Percentiles rank a stretch among this genome's conserved stretches.
Conservation (phyloP, 1,284 basidiomycete genomes). For the Papiliotrema flavescens region DNA sequence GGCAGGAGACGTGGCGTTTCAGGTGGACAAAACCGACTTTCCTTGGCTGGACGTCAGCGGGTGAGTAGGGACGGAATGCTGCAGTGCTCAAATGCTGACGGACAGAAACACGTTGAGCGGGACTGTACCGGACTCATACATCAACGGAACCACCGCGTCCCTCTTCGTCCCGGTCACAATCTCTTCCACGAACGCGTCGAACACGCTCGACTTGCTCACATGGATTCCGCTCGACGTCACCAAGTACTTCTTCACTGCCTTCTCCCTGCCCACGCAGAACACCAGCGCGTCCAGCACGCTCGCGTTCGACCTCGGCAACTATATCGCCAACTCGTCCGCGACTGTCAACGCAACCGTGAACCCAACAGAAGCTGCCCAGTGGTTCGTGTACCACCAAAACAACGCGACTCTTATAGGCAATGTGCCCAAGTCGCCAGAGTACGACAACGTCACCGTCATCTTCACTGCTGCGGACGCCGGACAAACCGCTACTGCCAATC, state of each 20-base stretch:
- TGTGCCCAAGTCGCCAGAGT: conserved; percentile 26
- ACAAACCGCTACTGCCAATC: conserved; percentile 24
- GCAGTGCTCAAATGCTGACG: background rate
- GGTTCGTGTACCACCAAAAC: conserved; percentile 46
- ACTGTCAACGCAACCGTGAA: conserved; percentile 33
- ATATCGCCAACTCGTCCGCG: conserved; percentile 31
- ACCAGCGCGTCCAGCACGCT: conserved; percentile 36
- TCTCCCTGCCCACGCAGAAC: conserved; percentile 44
- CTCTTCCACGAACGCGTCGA: conserved; percentile 33
- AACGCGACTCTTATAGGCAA: conserved; percentile 45
- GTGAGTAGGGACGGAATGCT: conserved; percentile 21
- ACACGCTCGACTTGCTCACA: conserved; percentile 29
- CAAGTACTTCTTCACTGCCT: conserved; percentile 50
- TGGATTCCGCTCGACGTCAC: conserved; percentile 46
- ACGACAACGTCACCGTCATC: conserved; percentile 35
- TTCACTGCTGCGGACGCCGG: conserved; percentile 28
- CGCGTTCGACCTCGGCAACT: conserved; percentile 32
- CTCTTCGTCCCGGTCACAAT: conserved; percentile 43
- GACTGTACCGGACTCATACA: conserved; percentile 48
- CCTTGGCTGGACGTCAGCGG: conserved; percentile 50
- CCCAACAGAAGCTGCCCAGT: conserved; percentile 40
- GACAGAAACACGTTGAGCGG: conserved; percentile 21
- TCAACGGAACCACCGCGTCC: conserved; percentile 46
- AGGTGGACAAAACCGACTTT: conserved; percentile 35
- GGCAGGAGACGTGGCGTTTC: conserved; percentile 30